A percentile compares a stretch with the other conserved stretches of the same genome.
These are phyloP conservation scores for Candida golubevii DNA, from an alignment of 805 yeast genomes.

Conservation along the genomic window DNA sequence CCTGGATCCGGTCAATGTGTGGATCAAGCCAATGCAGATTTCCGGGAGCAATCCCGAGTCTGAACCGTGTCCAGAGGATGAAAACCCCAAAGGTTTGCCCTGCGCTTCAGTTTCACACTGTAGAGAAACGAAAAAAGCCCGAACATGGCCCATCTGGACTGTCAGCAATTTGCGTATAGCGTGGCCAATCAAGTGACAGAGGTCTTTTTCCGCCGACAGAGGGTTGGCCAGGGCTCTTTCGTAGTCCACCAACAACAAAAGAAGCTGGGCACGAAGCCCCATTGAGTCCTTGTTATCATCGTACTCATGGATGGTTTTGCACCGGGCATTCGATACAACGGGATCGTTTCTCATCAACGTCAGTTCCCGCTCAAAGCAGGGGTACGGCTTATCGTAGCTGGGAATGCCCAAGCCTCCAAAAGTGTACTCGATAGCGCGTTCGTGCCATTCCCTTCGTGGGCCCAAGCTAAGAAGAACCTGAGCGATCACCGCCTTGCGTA, in stretches of 20 bases:
- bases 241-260: conserved; percentile 2
- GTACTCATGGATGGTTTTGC: conserved; percentile 7
- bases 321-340: conserved; percentile 9
- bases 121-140: conserved; percentile 1
- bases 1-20: background rate
- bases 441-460: conserved; percentile 24
- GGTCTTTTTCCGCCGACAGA: background rate
- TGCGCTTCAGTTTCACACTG: background rate
- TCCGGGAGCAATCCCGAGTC: background rate
- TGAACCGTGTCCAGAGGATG: no score
- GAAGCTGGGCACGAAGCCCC: conserved; percentile 19
- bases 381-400: conserved; percentile 16
- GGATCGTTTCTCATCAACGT: conserved; percentile 21
- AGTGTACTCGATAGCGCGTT: conserved; percentile 24
- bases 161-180: background rate
- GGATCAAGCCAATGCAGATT: conserved; percentile 1
- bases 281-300: conserved; percentile 28
- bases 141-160: conserved; percentile 3
- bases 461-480: conserved; percentile 23
- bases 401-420: conserved; percentile 27
- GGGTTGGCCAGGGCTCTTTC: background rate
- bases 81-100: no score
- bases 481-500: background rate
- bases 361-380: conserved; percentile 26
- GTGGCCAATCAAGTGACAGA: background rate